Conservation (phyloP, 2,329 filamentous ascomycete species). For the Xylaria multiplex region DNA sequence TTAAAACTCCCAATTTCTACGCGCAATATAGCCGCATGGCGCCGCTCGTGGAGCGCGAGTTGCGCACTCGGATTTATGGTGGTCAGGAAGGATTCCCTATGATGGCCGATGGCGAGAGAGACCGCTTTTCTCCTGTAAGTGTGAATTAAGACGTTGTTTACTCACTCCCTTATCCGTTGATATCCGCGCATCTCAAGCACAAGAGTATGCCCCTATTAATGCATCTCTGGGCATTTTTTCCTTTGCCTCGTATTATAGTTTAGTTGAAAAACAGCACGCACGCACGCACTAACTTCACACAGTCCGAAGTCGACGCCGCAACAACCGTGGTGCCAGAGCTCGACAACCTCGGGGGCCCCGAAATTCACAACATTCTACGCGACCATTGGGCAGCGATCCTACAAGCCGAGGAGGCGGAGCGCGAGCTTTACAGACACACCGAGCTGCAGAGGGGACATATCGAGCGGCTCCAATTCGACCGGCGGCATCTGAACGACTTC, state of each 20-base stretch:
- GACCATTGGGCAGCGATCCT: slow-evolving; percentile 30
- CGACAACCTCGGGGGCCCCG: not conserved
- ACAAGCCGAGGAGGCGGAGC: slow-evolving; percentile 18
- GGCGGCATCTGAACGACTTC: slow-evolving; percentile 14
- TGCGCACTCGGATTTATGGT: slow-evolving; percentile 40
- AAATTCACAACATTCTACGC: slow-evolving; percentile 25
- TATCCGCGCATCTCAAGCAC: not conserved
- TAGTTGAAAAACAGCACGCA: too few species aligned
- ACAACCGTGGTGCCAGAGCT: slow-evolving; percentile 6
- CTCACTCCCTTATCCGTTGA: not conserved
- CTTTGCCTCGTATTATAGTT: too few species aligned
- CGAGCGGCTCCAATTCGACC: slow-evolving; percentile 20
- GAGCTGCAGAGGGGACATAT: slow-evolving; percentile 30
- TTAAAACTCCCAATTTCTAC: slow-evolving; percentile 37
- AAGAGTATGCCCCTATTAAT: not conserved
- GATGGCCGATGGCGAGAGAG: slow-evolving; percentile 28
- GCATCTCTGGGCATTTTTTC: too few species aligned
- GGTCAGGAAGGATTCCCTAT: not conserved
- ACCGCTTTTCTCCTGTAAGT: slow-evolving; percentile 42
- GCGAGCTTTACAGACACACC: slow-evolving; percentile 14
- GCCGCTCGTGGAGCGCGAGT: slow-evolving; percentile 41
- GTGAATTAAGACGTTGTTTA: not conserved
- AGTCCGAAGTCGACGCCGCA: slow-evolving; percentile 40
- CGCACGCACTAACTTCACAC: not conserved
- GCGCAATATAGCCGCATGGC: slow-evolving; percentile 49